A percentile compares a stretch with the other conserved stretches of the same genome.
These are phyloP conservation scores for Citrullus amarus DNA, from an alignment of 306 rosid species.

Conservation along the genomic window DNA sequence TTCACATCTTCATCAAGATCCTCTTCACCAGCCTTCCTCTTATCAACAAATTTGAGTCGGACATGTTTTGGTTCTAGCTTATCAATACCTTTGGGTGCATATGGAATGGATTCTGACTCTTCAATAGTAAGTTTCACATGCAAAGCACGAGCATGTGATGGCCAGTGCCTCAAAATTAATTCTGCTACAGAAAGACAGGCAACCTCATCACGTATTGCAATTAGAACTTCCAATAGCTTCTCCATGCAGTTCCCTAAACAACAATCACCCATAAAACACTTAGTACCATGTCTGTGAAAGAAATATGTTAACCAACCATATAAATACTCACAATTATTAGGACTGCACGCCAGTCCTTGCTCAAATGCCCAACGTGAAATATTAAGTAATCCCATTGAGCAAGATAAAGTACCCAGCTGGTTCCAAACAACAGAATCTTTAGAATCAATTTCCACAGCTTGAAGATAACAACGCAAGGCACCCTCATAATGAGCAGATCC, in stretches of 20 bases:
- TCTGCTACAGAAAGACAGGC: slow-evolving; percentile 87
- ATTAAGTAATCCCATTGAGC: slow-evolving; percentile 78
- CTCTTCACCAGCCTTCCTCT: slow-evolving; percentile 60
- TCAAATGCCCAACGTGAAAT: slow-evolving; percentile 99
- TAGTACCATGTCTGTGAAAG: slow-evolving; percentile 11
- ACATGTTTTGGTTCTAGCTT: slow-evolving; percentile 84
- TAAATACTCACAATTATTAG: slow-evolving; percentile 72
- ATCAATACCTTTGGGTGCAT: slow-evolving; percentile 94
- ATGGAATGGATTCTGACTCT: slow-evolving; percentile 67
- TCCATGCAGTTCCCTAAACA: slow-evolving; percentile 98
- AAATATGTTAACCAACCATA: not conserved
- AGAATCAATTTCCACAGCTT: slow-evolving; percentile 91
- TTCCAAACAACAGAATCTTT: slow-evolving; percentile 98
- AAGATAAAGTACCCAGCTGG: slow-evolving; percentile 86
- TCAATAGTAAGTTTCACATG: slow-evolving; percentile 68
- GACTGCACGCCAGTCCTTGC: slow-evolving; percentile 94
- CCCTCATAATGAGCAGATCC: slow-evolving; percentile 70
- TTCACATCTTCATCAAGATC: slow-evolving; percentile 40
- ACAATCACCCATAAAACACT: slow-evolving; percentile 6
- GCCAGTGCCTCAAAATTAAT: slow-evolving; percentile 96
- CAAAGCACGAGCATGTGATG: slow-evolving; percentile 91
- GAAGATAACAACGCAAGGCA: slow-evolving; percentile 83
- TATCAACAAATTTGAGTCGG: slow-evolving; percentile 68
- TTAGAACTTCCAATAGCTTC: slow-evolving; percentile 94
- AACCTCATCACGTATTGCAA: slow-evolving; percentile 95